phyloP scores from a whole-genome alignment of 1,139 yeast species.

The Suhomyces atakaporum region DNA sequence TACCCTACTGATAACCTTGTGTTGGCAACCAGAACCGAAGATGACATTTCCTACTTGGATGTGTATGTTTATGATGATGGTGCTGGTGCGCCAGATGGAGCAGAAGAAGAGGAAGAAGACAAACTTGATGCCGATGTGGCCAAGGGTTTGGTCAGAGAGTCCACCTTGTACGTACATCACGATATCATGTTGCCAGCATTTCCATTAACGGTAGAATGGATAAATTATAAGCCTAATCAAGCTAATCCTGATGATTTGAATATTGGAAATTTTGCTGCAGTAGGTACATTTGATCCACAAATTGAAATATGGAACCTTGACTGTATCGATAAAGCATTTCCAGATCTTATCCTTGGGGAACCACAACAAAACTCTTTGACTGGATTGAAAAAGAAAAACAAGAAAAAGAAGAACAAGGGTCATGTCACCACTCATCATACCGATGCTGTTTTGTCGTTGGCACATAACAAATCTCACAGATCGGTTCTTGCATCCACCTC shows the following conservation, averaged over 20 bases:
- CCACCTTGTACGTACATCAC: slow-evolving; percentile 88
- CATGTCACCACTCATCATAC: slow-evolving; percentile 83
- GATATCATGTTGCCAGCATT: slow-evolving; percentile 96
- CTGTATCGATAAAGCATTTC: slow-evolving; percentile 89
- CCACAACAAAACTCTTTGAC: slow-evolving; percentile 52
- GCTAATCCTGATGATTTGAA: slow-evolving; percentile 38
- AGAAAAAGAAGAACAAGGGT: slow-evolving; percentile 43
- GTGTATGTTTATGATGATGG: slow-evolving; percentile 95
- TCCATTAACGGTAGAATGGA: slow-evolving; percentile 96
- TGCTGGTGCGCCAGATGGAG: slow-evolving; percentile 73
- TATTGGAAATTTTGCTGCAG: slow-evolving; percentile 88
- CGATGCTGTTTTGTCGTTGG: slow-evolving; percentile 86
- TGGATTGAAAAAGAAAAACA: slow-evolving; percentile 44
- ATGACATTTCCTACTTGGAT: slow-evolving; percentile 88
- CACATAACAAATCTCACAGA: slow-evolving; percentile 82
- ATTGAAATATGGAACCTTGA: slow-evolving; percentile 97
- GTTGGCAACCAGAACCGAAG: slow-evolving; percentile 93
- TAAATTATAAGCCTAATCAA: slow-evolving; percentile 66
- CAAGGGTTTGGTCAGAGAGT: slow-evolving; percentile 67
- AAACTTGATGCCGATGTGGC: slow-evolving; percentile 66
- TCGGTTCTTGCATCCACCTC: slow-evolving; percentile 90
- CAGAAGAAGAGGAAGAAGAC: slow-evolving; percentile 60
- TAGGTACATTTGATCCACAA: slow-evolving; percentile 96
- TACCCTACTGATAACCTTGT: slow-evolving; percentile 89
- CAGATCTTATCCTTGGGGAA: slow-evolving; percentile 89